Base-by-base conservation (phyloP, 202 grass and related monocot genomes). In the Zoysia matrella region DNA sequence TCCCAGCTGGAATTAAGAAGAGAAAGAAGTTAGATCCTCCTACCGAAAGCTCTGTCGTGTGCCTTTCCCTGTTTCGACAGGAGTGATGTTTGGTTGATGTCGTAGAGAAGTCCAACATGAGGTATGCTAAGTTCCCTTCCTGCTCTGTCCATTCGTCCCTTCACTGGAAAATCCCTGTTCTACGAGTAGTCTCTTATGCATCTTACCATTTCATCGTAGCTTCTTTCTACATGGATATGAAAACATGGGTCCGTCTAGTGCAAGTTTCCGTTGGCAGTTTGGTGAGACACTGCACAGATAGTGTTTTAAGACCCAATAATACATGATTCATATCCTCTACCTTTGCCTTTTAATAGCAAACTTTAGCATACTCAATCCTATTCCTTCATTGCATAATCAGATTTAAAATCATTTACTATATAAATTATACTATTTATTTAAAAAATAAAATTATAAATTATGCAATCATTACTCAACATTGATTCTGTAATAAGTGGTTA, bases 191-290 rank as follows among this genome's bases (percentile, higher is more conserved):
- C 42, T 60, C 58, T 41, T 10, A 45, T 64, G 7, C 40, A 47
- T 62, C 80, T 15, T 15, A 44, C 60, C 2, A 14, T 46, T 45
- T 36, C 46, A 57, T 16, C 6, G 1, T 52, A 11, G 4, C 47
- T 7, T 63, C 47, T 6, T 57, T 2, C 11, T 43, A 7, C 65
- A 70, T 15, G 54, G 64, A 77, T 11, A 15, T 16, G 60, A 55
- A 65, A 47, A 66, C 51, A 75, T 67, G 71, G 61, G 83, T 15
- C 73, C 40, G 67, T n/a, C 22, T 12, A 44, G 66, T 58, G 66
- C 78, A 46, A 22, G 58, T 72, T 65, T 80, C 72, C 42, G 77
- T 48, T 82, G 87, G 69, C 72, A 48, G 73, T 86, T 78, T 7
- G 83, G 67, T 53, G 46, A 78, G 77, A 51, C 50, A 67, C 44